Evolutionary conservation across 2,329 filamentous ascomycete genomes (phyloP).

Genomic region (Biscogniauxia mediterranea): DNA sequence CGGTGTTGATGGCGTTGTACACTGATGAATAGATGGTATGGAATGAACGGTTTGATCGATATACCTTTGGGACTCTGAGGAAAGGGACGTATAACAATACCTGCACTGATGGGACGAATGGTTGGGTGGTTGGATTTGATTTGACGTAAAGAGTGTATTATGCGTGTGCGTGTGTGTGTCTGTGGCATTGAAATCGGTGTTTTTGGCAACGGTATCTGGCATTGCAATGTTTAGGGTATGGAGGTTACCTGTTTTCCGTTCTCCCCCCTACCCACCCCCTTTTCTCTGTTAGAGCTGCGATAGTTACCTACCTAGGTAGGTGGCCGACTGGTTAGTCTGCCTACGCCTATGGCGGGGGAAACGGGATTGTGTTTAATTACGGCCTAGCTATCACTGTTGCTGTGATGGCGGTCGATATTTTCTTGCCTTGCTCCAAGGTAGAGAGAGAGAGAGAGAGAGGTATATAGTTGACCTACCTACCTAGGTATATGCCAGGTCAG

Average conservation of each 20-base stretch:
- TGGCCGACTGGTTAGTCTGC: no score
- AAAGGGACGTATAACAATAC: not conserved
- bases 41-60: constrained; percentile 18
- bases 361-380: no score
- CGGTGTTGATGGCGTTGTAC: constrained; percentile 66
- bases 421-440: not conserved
- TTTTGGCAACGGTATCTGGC: not conserved
- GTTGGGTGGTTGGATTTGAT: not conserved
- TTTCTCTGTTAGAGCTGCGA: no score
- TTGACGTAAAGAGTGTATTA: not conserved
- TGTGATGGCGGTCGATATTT: not conserved
- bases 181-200: not conserved
- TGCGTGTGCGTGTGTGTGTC: not conserved
- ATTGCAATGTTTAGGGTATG: constrained; percentile 3
- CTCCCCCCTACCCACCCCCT: no score
- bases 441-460: constrained; percentile 1
- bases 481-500: not conserved
- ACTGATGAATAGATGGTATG: constrained; percentile 28
- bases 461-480: not conserved
- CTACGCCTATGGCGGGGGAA: no score
- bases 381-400: not conserved
- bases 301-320: no score
- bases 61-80: constrained; percentile 3
- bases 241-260: not conserved
- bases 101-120: not conserved